Evolutionary conservation across 1,139 yeast species (phyloP), one percentile per base, ranked within the genome.

Genomic region (Diutina pseudorugosa): DNA sequence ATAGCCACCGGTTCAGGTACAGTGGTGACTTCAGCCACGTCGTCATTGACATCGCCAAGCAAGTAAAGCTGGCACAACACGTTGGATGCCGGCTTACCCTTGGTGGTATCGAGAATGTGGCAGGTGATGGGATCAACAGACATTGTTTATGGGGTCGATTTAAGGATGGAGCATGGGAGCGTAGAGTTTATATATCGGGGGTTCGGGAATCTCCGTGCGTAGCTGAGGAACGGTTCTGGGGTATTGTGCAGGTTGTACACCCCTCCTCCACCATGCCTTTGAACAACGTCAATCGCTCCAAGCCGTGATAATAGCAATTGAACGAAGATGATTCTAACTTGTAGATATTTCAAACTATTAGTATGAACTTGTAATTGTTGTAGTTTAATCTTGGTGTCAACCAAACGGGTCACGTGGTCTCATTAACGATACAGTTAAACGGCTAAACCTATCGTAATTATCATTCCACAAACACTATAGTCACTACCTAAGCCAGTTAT

Each of bases 71-170:
- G 70, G 59, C 87, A 83, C 2, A 76, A 67, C 18, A 90, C 91
- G 20, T 73, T 75, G 0, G 69, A 62, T 0, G 96, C 96, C 0
- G 97, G 97, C 56, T 71, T 76, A 0, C 97, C 97, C 12, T 74
- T 67, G n/a, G 85, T 81, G 5, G 96, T 89, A 61, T 90, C 96
- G 43, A 90, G 72, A 16, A 90, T 80, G 65, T 90, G 97, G 66
- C 96, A 89, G 7, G 96, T 88, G 51, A 90, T 79, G 49, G 90
- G 90, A 55, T 69, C 75, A 21, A 51, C 42, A 4, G 50, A 47
- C 43, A 36, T n/a, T 47, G 21, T n/a, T 6, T 14, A 11, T 9
- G 14, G 4, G 11, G 8, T 30, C n/a, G 36, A 4, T 9, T 27
- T 9, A 27, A 19, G 6, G 2, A 16, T 41, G 9, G 42, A 19